phyloP scores from a whole-genome alignment of 2,329 filamentous ascomycete species.

The Westerdykella sp. region DNA sequence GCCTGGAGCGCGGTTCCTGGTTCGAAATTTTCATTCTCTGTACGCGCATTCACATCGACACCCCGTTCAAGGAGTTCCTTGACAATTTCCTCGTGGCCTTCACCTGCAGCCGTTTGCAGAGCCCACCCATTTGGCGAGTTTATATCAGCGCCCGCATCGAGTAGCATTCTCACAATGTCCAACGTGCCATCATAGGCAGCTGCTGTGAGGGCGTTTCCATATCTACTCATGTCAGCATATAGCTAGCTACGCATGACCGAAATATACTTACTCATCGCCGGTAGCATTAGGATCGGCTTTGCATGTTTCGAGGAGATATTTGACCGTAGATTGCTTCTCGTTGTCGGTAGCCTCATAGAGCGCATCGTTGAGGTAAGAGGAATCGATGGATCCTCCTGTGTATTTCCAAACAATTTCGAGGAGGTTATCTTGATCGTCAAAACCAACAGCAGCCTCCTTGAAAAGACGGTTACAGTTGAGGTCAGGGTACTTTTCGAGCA shows the following conservation, averaged over 20 bases:
- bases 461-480: conserved; percentile 1
- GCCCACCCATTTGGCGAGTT: conserved; percentile 2
- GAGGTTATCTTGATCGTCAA: conserved; percentile 1
- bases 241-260: background rate
- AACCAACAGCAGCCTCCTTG: background rate
- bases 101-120: conserved; percentile 3
- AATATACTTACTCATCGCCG: conserved; percentile 1
- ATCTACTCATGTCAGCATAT: background rate
- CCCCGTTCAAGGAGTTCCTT: conserved; percentile 5
- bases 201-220: conserved; percentile 8
- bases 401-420: conserved; percentile 2
- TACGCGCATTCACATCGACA: conserved; percentile 5
- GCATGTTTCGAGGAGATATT: background rate
- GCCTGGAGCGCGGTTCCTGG: conserved; percentile 4
- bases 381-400: background rate
- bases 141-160: conserved; percentile 3
- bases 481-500: background rate
- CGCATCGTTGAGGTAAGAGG: background rate
- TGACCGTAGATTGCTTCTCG: conserved; percentile 3
- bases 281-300: conserved; percentile 2
- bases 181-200: conserved; percentile 4
- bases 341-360: conserved; percentile 4
- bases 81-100: conserved; percentile 6
- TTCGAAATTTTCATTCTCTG: background rate
- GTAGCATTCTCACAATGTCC: conserved; percentile 4